Base-by-base conservation (phyloP, 2,329 filamentous ascomycete species). In the Ciborinia camelliae region DNA sequence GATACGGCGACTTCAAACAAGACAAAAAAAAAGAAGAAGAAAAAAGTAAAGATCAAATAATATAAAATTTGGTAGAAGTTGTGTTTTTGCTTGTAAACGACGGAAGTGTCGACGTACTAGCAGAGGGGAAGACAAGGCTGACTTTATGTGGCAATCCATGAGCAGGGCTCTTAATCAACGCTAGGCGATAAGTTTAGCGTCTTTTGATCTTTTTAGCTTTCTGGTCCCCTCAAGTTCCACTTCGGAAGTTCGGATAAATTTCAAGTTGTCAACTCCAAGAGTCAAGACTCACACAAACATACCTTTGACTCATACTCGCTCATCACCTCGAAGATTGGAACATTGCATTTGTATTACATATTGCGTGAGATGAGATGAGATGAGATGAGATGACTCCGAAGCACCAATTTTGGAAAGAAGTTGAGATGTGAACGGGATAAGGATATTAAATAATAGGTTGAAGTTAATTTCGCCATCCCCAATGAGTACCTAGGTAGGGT, bases 1-100 rank as follows among this genome's bases (percentile, higher is more conserved):
- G 72, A 74, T 74, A 73, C 64, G 72, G 72, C 71, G 72, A 65
- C 72, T 74, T 73, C 71, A 61, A 51, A 73, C 23, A 63, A 50
- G 54, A 70, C 71, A 61, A 64, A 61, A 71, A 68, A 70, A 71
- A 61, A 64, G 62, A 71, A 68, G 20, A 23, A 20, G n/a, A 48
- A 32, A 41, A 10, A 35, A 26, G 1, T 26, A 7, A 43, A 43
- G 14, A 62, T n/a, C 14, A 61, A 61, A 32, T 30, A 52, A 18
- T 45, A 37, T 23, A 48, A 47, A 54, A 28, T 20, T 50, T 20
- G 39, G 45, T 39, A 12, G 14, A 51, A 45, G n/a, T 32, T 28
- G 20, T 5, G 41, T 62, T 52, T 26, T 43, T 45, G 26, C 14
- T 37, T 37, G 43, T 28, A 28, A 28, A 15, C 30, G 9, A 39